Percentiles rank a stretch among this genome's conserved stretches.
These are phyloP conservation scores for Steccherinum ochraceum DNA, from an alignment of 768 basidiomycete species.

Conservation along the genomic window DNA sequence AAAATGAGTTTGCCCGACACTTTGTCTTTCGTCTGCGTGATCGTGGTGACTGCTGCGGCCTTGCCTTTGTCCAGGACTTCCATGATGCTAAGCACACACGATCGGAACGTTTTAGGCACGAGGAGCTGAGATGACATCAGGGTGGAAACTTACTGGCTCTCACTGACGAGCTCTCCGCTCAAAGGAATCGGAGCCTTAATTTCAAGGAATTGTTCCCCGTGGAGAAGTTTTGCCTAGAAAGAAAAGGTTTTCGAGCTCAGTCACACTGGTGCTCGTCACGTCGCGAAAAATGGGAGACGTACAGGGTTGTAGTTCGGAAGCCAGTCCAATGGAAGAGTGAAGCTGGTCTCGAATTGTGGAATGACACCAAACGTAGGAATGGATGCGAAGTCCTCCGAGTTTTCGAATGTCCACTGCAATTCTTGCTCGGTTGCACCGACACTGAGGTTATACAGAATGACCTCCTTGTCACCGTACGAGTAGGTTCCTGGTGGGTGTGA, in stretches of 20 bases:
- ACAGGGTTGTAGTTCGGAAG: conserved; percentile 94
- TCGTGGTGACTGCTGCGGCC: conserved; percentile 79
- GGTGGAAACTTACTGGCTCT: conserved; percentile 48
- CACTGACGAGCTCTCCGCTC: conserved; percentile 69
- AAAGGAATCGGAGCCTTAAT: conserved; percentile 87
- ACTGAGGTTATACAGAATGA: conserved; percentile 93
- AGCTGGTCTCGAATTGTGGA: conserved; percentile 78
- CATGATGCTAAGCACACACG: conserved; percentile 40
- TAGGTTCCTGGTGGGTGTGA: conserved; percentile 51
- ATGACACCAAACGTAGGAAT: conserved; percentile 95
- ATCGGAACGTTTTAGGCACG: conserved; percentile 1
- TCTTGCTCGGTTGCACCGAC: conserved; percentile 92
- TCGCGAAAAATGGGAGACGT: conserved; percentile 19
- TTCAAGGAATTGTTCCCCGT: conserved; percentile 93
- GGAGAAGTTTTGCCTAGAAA: conserved; percentile 83
- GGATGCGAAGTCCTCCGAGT: conserved; percentile 76
- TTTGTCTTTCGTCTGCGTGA: conserved; percentile 79
- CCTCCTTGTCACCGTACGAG: conserved; percentile 81
- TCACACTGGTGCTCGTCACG: neutral
- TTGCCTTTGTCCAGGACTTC: conserved; percentile 91
- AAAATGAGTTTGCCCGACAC: conserved; percentile 73
- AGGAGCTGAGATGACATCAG: neutral
- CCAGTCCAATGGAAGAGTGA: conserved; percentile 70
- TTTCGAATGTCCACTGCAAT: conserved; percentile 87
- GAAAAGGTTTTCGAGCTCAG: neutral